These are phyloP conservation scores for Eragrostis tef DNA, from an alignment of 202 grass and related monocot species.

Conservation along the genomic window DNA sequence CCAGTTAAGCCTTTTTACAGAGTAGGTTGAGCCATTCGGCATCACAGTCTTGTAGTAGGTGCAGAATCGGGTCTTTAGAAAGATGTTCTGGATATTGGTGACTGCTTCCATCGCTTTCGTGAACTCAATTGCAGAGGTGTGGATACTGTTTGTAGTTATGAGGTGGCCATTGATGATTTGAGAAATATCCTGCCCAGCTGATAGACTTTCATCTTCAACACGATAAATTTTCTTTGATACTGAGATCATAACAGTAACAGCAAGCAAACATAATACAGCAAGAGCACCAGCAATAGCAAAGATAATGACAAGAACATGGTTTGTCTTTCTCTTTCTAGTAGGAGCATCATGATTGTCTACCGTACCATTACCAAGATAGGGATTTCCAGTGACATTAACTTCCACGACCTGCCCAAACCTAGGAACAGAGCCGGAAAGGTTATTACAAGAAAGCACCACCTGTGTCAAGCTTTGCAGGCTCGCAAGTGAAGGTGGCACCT, in stretches of 20 bases:
- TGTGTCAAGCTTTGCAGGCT: constrained; percentile 43
- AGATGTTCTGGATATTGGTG: constrained; percentile 42
- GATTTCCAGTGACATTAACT: constrained; percentile 47
- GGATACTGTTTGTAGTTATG: constrained; percentile 69
- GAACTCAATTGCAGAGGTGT: constrained; percentile 73
- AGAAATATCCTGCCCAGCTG: neutral
- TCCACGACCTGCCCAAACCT: constrained; percentile 30
- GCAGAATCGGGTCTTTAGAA: constrained; percentile 78
- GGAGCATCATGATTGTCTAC: neutral
- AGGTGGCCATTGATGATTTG: constrained; percentile 50
- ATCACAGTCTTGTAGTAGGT: constrained; percentile 80
- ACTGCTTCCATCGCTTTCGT: no score
- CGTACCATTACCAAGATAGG: neutral
- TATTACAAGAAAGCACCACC: constrained; percentile 69
- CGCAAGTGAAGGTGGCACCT: constrained; percentile 41
- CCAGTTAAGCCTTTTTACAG: constrained; percentile 67
- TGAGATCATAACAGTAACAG: neutral
- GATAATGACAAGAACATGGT: neutral
- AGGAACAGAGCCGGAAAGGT: constrained; percentile 60
- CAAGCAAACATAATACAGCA: constrained; percentile 33
- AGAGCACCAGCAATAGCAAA: constrained; percentile 39
- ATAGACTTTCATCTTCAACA: constrained; percentile 52
- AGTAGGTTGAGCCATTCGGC: constrained; percentile 73
- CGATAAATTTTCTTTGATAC: constrained; percentile 63
- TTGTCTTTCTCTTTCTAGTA: neutral